phyloP scores from a whole-genome alignment of 202 grass and related monocot species.

The Digitaria exilis region DNA sequence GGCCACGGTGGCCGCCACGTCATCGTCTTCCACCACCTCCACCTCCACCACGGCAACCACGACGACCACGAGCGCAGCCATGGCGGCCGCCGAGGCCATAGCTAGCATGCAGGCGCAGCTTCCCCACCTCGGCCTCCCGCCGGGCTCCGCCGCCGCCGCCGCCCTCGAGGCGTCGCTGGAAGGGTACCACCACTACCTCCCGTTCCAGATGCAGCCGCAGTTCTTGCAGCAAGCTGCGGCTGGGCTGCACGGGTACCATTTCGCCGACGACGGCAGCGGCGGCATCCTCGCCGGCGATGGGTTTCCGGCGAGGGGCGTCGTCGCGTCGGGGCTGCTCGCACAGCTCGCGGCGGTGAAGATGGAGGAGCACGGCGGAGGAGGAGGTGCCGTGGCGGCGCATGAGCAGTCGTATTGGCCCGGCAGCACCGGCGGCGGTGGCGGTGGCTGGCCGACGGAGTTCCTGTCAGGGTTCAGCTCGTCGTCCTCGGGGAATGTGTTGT shows the following conservation, averaged over 20 bases:
- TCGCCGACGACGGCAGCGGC: conserved; percentile 50
- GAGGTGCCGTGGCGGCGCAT: conserved; percentile 17
- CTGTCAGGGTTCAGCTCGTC: conserved; percentile 79
- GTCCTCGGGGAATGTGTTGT: conserved; percentile 83
- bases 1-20: conserved; percentile 42
- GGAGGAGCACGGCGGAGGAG: conserved; percentile 58
- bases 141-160: conserved; percentile 8
- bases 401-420: conserved; percentile 51
- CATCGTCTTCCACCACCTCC: conserved; percentile 58
- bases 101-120: conserved; percentile 45
- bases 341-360: conserved; percentile 92
- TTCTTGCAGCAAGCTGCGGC: conserved; percentile 62
- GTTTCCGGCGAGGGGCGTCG: conserved; percentile 66
- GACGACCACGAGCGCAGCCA: conserved; percentile 44
- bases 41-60: conserved; percentile 55
- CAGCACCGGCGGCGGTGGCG: conserved; percentile 36
- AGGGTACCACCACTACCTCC: conserved; percentile 57
- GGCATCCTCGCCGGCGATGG: conserved; percentile 39
- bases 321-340: conserved; percentile 63
- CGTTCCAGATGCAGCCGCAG: conserved; percentile 44
- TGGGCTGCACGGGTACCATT: conserved; percentile 66
- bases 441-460: conserved; percentile 72
- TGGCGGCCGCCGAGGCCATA: conserved; percentile 36
- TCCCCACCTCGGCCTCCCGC: conserved; percentile 49
- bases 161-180: conserved; percentile 57